Conservation (phyloP, 2,329 filamentous ascomycete species). For the Septoria linicola region DNA sequence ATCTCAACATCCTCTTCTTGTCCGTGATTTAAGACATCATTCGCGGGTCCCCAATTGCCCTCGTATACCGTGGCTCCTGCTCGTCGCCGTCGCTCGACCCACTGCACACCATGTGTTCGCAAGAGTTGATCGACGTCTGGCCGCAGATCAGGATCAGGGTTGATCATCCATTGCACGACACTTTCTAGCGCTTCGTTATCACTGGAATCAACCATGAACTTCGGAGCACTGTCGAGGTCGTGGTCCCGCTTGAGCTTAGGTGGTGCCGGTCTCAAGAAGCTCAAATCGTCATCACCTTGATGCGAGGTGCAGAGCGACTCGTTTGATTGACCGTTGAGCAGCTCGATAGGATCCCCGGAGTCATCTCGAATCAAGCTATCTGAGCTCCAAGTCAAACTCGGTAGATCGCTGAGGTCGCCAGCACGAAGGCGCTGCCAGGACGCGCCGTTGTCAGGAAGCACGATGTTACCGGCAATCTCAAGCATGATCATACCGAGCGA, state of each 20-base stretch:
- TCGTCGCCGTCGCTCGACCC: slow-evolving; percentile 73
- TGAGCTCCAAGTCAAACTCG: slow-evolving; percentile 77
- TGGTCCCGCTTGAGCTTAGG: slow-evolving; percentile 36
- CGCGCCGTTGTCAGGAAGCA: slow-evolving; percentile 86
- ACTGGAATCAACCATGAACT: slow-evolving; percentile 79
- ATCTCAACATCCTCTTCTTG: slow-evolving; percentile 54
- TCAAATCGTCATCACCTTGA: slow-evolving; percentile 41
- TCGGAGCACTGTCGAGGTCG: slow-evolving; percentile 68
- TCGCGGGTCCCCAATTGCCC: slow-evolving; percentile 86
- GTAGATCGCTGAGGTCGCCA: slow-evolving; percentile 85
- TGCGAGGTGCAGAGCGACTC: slow-evolving; percentile 32
- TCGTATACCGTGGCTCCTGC: slow-evolving; percentile 94
- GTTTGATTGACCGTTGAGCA: slow-evolving; percentile 35
- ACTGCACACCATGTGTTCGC: slow-evolving; percentile 69
- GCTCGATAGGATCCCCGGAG: slow-evolving; percentile 60
- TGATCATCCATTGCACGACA: slow-evolving; percentile 85
- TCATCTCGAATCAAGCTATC: slow-evolving; percentile 73
- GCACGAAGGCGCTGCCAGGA: slow-evolving; percentile 88
- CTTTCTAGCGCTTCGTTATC: slow-evolving; percentile 76
- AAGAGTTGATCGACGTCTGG: slow-evolving; percentile 75
- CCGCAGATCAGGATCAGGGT: slow-evolving; percentile 68
- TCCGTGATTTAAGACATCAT: slow-evolving; percentile 58
- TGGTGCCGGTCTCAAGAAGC: slow-evolving; percentile 38
- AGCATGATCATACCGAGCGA: slow-evolving; percentile 91
- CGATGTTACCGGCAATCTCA: slow-evolving; percentile 90